Base-by-base conservation (phyloP, 148 eudicot genomes). In the Nepenthes gracilis region DNA sequence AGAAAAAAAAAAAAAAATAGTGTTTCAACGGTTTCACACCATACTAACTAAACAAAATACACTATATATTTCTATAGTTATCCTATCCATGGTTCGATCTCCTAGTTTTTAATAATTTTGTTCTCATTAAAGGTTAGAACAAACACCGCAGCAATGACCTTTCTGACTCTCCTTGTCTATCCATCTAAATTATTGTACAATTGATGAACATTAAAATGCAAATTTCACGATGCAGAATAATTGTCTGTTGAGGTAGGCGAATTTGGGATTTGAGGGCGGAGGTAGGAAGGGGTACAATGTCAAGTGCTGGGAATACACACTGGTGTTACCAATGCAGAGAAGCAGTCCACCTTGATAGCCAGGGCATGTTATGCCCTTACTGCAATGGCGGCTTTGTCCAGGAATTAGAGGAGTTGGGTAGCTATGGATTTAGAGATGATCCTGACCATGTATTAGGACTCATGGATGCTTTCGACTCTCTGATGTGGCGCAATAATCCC, bases 361-460 rank as follows among this genome's bases (percentile, higher is more conserved):
- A 52, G 14, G 75, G 71, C 56, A 37, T 68, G 48, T 70, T 72
- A 36, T 92, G 98, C 68, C 88, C 88, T 43, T 68, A 79, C 59
- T 92, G 98, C 48, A 64, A 77, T 63, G 91, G 95, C 1, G 98
- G 89, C 53, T 93, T 93, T 61, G 72, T 93, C 51, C 85, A 88
- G 55, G 98, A 93, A 60, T 74, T 93, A 2, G 53, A 67, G 34
- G 96, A 92, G 61, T 54, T 81, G 64, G 63, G 64, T 43, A 84
- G 74, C 8, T 47, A 62, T 43, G 72, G 74, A 36, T 12, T 36
- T 47, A 9, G 76, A 14, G 83, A 72, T 38, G 74, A 69, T 68
- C 71, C 86, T 5, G 84, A 85, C 35, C 76, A 71, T 34, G 47
- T 72, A 9, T 60, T 69, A 32, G 85, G 86, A 32, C 70, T 75